These are phyloP conservation scores for Nasturtium officinale DNA, from an alignment of 345 rosid genomes.

Conservation along the genomic window DNA sequence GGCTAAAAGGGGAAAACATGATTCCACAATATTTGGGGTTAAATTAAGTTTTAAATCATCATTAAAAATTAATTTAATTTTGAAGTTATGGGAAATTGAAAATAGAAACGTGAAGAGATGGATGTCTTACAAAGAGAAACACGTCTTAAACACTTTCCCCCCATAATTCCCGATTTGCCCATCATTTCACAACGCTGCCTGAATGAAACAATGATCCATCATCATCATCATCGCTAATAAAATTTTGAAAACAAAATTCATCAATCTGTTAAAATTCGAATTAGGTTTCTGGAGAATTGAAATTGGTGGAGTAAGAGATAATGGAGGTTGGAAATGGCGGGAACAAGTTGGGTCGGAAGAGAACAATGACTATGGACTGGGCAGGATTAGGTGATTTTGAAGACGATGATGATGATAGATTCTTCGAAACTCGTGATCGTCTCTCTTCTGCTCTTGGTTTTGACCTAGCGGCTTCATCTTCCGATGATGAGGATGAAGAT, in stretches of 20 bases:
- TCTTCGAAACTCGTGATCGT: conserved; percentile 73
- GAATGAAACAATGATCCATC: conserved; percentile 19
- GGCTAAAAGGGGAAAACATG: conserved; percentile 32
- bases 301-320: neutral
- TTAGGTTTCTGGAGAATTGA: neutral
- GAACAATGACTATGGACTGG: conserved; percentile 77
- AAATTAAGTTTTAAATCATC: neutral
- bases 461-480: conserved; percentile 61
- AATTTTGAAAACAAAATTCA: neutral
- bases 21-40: conserved; percentile 40
- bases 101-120: conserved; percentile 40
- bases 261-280: neutral
- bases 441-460: conserved; percentile 56
- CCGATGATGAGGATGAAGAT: conserved; percentile 66
- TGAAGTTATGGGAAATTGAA: neutral
- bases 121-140: conserved; percentile 40
- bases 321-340: conserved; percentile 29
- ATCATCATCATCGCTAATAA: conserved; percentile 4
- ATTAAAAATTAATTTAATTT: no score
- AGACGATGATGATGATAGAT: conserved; percentile 70
- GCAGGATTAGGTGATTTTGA: conserved; percentile 67
- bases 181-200: conserved; percentile 39
- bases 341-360: conserved; percentile 49
- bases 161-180: conserved; percentile 47
- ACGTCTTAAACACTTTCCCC: conserved; percentile 40